These are phyloP conservation scores for Aspergillus saccharolyticus DNA, from an alignment of 495 filamentous ascomycete genomes.

Conservation along the genomic window DNA sequence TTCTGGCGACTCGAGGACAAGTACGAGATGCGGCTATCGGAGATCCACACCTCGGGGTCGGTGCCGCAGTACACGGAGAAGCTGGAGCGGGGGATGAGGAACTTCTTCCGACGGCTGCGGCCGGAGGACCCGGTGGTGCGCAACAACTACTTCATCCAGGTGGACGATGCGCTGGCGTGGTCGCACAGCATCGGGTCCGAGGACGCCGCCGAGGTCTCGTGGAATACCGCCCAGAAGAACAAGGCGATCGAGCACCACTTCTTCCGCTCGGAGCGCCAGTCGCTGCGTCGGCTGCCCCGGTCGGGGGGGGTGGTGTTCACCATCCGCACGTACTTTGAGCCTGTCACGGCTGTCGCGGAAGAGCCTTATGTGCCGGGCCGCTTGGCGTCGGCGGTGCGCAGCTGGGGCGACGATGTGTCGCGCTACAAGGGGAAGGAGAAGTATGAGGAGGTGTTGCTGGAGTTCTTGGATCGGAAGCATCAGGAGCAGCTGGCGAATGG, in stretches of 20 bases:
- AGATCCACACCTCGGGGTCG: conserved; percentile 79
- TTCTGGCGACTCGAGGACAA: conserved; percentile 89
- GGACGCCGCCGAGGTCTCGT: conserved; percentile 58
- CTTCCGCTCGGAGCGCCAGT: conserved; percentile 79
- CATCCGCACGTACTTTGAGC: conserved; percentile 74
- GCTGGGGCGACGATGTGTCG: conserved; percentile 82
- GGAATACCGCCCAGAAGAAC: conserved; percentile 75
- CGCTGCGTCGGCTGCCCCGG: conserved; percentile 64
- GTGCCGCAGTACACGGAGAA: conserved; percentile 76
- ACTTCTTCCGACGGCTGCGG: conserved; percentile 65
- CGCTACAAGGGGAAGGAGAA: conserved; percentile 79
- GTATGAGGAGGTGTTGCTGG: conserved; percentile 73
- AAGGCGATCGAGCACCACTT: conserved; percentile 68
- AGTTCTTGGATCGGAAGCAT: conserved; percentile 79
- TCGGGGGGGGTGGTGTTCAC: conserved; percentile 77
- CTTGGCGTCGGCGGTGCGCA: conserved; percentile 67
- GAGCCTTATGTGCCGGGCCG: conserved; percentile 69
- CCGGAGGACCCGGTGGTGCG: conserved; percentile 60
- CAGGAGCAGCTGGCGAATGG: conserved; percentile 66
- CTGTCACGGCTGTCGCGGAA: conserved; percentile 57
- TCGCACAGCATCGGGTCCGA: conserved; percentile 70
- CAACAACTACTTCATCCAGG: conserved; percentile 77
- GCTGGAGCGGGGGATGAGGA: conserved; percentile 77
- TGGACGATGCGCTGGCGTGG: conserved; percentile 69
- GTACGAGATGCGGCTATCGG: conserved; percentile 73